phyloP scores from a whole-genome alignment of 345 rosid genomes.

The Ceriops tagal region DNA sequence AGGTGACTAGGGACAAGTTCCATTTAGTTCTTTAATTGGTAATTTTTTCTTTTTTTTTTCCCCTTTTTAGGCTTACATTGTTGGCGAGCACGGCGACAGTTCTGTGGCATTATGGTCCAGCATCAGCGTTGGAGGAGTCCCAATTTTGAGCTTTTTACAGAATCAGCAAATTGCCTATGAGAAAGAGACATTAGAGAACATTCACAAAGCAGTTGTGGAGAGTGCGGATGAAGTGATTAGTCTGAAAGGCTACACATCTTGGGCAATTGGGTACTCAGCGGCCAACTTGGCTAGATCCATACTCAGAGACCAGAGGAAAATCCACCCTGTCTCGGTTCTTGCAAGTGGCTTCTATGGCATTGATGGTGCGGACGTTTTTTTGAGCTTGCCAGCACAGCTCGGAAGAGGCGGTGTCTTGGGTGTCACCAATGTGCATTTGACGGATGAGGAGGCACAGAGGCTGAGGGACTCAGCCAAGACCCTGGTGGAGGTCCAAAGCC shows the following conservation, averaged over 20 bases:
- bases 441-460: constrained; percentile 53
- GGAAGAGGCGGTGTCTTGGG: constrained; percentile 76
- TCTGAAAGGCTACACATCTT: constrained; percentile 93
- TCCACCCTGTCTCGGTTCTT: constrained; percentile 86
- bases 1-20: no score
- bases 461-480: constrained; percentile 69
- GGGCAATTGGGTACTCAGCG: constrained; percentile 96
- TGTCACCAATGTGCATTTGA: constrained; percentile 74
- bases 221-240: constrained; percentile 81
- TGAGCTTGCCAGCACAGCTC: constrained; percentile 78
- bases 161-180: constrained; percentile 69
- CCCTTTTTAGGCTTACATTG: constrained; percentile 56
- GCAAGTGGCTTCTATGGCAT: constrained; percentile 83
- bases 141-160: constrained; percentile 70
- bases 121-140: constrained; percentile 89
- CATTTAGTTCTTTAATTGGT: no score
- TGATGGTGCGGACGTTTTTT: constrained; percentile 63
- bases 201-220: constrained; percentile 59
- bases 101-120: constrained; percentile 97
- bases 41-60: neutral
- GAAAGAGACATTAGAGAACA: constrained; percentile 68
- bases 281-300: constrained; percentile 70
- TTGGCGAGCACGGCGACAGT: constrained; percentile 96
- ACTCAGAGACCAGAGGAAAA: constrained; percentile 79
- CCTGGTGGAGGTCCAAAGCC: constrained; percentile 62